Evolutionary conservation across 2,329 filamentous ascomycete genomes (phyloP), one percentile per base, ranked within the genome.

Genomic region (Botrytis medusae): DNA sequence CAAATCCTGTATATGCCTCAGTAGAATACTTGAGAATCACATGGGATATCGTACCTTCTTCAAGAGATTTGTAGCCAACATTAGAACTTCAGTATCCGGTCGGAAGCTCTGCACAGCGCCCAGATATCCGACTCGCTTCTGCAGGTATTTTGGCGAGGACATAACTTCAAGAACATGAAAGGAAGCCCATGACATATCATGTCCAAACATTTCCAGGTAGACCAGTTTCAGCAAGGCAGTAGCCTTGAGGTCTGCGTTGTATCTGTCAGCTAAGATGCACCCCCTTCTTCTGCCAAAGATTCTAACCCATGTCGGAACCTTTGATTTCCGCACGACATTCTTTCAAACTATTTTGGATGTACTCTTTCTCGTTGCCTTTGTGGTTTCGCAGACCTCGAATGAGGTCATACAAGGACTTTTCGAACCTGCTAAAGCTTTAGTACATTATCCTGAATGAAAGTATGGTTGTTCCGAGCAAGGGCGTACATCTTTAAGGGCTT

Each of bases 161-260:
- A 99, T 99, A 84, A 99, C 96, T 84, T 99, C 96, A 65, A 99
- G 91, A 70, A 98, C 95, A 82, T 99, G 93, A 84, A 99, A 99
- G 20, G 95, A 95, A 6, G 96, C 96, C 96, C 96, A 99, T 4
- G 95, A 98, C 96, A 99, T 99, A 83, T 98, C 96, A 82, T 98
- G 93, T 22, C 96, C 96, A 78, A 98, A 95, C 96, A 99, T 99
- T 82, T 99, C 96, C 77, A 99, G 89, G 82, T 99, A 99, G 71
- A 98, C 92, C 79, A 99, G 88, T 86, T 99, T 99, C 80, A 99
- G 86, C 71, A 99, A 87, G 63, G 96, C 96, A 48, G 94, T 98
- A 32, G 96, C 95, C 86, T 99, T 99, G 83, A 97, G 88, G 84
- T 98, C 95, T 93, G 74, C 60, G 40, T 46, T 54, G 54, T 70